Base-by-base conservation (phyloP, 805 yeast genomes). In the Clavispora santaluciae region DNA sequence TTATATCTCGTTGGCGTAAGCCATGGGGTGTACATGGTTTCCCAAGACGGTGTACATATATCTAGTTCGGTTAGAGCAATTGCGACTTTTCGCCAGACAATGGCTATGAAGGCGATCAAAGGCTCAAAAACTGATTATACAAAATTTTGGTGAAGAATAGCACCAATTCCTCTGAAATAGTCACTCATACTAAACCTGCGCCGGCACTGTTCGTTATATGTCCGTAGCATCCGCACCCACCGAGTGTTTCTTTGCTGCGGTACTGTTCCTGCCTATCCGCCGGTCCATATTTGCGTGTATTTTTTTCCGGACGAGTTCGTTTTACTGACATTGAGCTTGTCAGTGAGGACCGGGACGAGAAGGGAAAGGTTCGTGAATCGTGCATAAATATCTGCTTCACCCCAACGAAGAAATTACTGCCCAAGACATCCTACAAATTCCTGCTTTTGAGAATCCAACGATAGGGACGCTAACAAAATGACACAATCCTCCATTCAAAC, bases 401-500 rank as follows among this genome's bases (percentile, higher is more conserved):
- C 8, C 29, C 16, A 25, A 7, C 6, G 33, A 30, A 18, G 33
- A 30, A 16, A 31, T 2, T 31, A 17, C 16, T 20, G 8, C 3
- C 5, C 21, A 11, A n/a, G 15, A 34, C 8, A 34, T 12, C 8
- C 23, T 17, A 6, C 6, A 13, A 12, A 17, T 8, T 22, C 17
- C 38, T 11, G 12, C 22, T 15, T 24, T n/a, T 16, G 11, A 17
- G 35, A 20, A 65, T 22, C 33, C 23, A 33, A 56, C 56, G 10
- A 28, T 28, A 11, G 4, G 5, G 20, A 28, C 31, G 8, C 16
- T 8, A 20, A 28, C 8, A 28, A 28, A 28, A 28, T 28, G 31
- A 15, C 18, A 15, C 31, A 15, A 20, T 28, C 31, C 15, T 15
- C 31, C 20, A n/a, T 28, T 16, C 18, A 15, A 15, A 56, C 83